These are phyloP conservation scores for Talaromyces sp. DNA, from an alignment of 2,329 filamentous ascomycete genomes.

Conservation along the genomic window DNA sequence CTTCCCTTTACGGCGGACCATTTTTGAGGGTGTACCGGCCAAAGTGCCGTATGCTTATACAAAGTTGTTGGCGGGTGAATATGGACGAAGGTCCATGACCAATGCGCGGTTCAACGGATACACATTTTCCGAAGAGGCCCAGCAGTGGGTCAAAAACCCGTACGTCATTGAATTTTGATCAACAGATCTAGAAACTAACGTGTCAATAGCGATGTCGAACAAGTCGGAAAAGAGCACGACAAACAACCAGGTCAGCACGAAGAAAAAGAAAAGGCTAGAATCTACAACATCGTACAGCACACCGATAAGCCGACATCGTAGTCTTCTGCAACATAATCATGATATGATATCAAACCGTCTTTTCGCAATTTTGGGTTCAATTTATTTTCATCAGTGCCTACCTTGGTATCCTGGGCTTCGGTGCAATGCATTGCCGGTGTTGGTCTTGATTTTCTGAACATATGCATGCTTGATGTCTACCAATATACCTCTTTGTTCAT, in stretches of 20 bases:
- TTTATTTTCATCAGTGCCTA: background rate
- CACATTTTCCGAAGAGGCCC: background rate
- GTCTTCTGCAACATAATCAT: background rate
- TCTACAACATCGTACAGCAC: background rate
- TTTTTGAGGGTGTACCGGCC: slow-evolving; percentile 53
- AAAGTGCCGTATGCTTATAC: slow-evolving; percentile 57
- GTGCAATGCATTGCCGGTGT: slow-evolving; percentile 6
- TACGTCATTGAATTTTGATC: background rate
- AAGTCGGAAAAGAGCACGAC: background rate
- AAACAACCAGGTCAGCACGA: background rate
- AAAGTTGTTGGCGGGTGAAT: slow-evolving; percentile 53
- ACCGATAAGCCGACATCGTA: background rate
- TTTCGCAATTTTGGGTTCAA: background rate
- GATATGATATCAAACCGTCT: background rate
- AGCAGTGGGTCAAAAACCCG: background rate
- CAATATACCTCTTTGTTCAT: background rate
- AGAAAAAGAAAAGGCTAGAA: background rate
- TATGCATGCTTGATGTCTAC: background rate
- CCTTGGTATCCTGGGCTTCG: background rate
- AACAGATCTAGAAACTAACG: background rate
- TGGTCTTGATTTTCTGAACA: background rate
- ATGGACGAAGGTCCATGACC: slow-evolving; percentile 49
- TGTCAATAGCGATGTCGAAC: background rate
- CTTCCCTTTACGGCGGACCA: slow-evolving; percentile 54
- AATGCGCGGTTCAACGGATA: slow-evolving; percentile 45